Conservation (phyloP, 169 alveolate genomes). For the Toxoplasma gondii region DNA sequence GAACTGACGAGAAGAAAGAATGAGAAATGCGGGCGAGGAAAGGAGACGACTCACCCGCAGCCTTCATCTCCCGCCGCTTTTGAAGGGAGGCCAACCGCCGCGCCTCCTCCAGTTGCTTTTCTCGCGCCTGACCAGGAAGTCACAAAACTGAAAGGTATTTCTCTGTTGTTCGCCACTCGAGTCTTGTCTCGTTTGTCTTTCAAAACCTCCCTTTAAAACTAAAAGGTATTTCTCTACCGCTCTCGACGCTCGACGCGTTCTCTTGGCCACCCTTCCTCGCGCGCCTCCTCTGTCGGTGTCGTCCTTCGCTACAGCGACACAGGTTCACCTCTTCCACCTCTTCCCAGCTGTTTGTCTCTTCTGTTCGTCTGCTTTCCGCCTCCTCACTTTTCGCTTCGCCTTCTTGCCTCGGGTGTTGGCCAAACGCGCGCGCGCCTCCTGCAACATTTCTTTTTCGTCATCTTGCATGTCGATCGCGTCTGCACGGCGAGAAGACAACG, state of each 20-base stretch:
- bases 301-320: too few relatives aligned
- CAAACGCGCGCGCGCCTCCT: constrained; percentile 98
- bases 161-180: background rate
- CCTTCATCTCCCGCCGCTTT: constrained; percentile 97
- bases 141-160: background rate
- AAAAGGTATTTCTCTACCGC: too few relatives aligned
- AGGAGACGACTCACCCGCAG: constrained; percentile 91
- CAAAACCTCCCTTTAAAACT: too few relatives aligned
- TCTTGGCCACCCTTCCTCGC: too few relatives aligned
- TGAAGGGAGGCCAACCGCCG: constrained; percentile 96
- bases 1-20: background rate
- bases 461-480: constrained; percentile 93
- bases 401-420: constrained; percentile 99
- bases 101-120: constrained; percentile 94
- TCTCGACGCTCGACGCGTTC: too few relatives aligned
- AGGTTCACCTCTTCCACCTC: too few relatives aligned
- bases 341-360: background rate
- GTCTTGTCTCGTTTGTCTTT: too few relatives aligned
- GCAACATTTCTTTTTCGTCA: constrained; percentile 99
- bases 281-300: too few relatives aligned
- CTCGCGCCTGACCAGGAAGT: constrained; percentile 83
- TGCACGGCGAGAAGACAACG: constrained; percentile 22
- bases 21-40: background rate
- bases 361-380: background rate
- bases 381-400: constrained; percentile 96